Evolutionary conservation across 768 basidiomycete species (phyloP).

Genomic region (Kondoa malvinella): DNA sequence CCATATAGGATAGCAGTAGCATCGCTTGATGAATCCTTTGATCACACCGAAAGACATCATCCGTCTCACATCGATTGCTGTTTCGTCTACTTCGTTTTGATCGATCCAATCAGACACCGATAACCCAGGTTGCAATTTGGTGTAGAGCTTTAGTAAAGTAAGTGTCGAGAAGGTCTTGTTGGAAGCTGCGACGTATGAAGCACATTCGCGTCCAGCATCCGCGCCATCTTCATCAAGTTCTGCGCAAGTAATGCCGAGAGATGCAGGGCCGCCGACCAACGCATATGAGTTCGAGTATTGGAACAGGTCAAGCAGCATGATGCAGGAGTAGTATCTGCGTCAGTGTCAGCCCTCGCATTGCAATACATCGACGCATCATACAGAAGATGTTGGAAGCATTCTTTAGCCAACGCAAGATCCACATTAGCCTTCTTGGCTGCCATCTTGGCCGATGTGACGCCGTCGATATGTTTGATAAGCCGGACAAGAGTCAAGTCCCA

Average conservation of each 20-base stretch:
- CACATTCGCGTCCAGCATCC: not conserved
- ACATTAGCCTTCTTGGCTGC: slow-evolving; percentile 86
- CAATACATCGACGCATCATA: slow-evolving; percentile 34
- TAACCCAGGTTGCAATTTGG: slow-evolving; percentile 62
- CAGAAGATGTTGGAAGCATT: slow-evolving; percentile 82
- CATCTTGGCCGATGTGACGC: slow-evolving; percentile 72
- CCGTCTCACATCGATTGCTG: slow-evolving; percentile 77
- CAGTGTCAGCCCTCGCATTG: not conserved
- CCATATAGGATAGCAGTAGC: slow-evolving; percentile 81
- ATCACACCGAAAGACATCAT: slow-evolving; percentile 95
- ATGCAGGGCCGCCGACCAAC: slow-evolving; percentile 43
- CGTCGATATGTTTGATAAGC: slow-evolving; percentile 62
- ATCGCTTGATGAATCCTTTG: slow-evolving; percentile 87
- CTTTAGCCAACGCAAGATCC: slow-evolving; percentile 60
- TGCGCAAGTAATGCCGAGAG: slow-evolving; percentile 24
- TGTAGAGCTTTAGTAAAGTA: slow-evolving; percentile 54
- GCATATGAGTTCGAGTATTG: slow-evolving; percentile 98
- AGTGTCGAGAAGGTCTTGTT: slow-evolving; percentile 65
- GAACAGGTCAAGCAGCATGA: slow-evolving; percentile 93
- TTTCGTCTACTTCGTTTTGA: slow-evolving; percentile 46
- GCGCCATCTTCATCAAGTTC: not conserved
- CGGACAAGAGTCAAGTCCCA: slow-evolving; percentile 93
- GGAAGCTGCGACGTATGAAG: slow-evolving; percentile 5
- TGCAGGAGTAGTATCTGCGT: slow-evolving; percentile 80
- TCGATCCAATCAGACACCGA: slow-evolving; percentile 81